Evolutionary conservation across 176 grass and related monocot genomes (phyloP), one percentile per base, ranked within the genome.

Genomic region (Cocos nucifera): DNA sequence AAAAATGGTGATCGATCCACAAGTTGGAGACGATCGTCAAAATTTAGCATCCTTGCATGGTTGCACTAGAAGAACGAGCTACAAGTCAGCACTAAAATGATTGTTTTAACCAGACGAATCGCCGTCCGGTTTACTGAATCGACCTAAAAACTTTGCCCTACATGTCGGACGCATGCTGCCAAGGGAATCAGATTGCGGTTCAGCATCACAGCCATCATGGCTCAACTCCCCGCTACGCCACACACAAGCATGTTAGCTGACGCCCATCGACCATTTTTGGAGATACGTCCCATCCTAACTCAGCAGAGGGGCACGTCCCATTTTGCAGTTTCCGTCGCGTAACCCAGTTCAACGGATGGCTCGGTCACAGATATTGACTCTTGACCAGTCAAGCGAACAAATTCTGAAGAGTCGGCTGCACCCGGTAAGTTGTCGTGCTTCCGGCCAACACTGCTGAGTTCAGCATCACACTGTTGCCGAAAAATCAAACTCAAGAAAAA

Each of bases 191-290:
- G 73, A 25, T 62, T 74, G 79, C 24, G 71, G 78, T 32, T 57
- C 76, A 9, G 83, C 59, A 50, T 75, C 12, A 4, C 76, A 14
- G 22, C 77, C 82, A 76, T 78, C 76, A 69, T 84, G 88, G 39
- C 79, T 73, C 66, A 89, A 98, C 61, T 98, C 81, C 50, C 73
- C 66, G 71, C 66, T 80, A 77, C 87, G 92, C 81, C 84, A 89
- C 44, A 72, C 78, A 62, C 88, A 93, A 19, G 93, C 30, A 35
- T 24, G 79, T 67, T 6, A 73, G 17, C 71, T 80, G 67, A 63
- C 23, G 2, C 23, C 74, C 75, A 18, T 25, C 67, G 26, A 67
- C 65, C 50, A 71, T 82, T 50, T 66, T 88, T 54, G 81, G 67
- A 6, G 81, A 63, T 19, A 86, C 54, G 69, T 82, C 84, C 81